Base-by-base conservation (phyloP, 1,284 basidiomycete genomes). In the Moesziomyces globuligerus region DNA sequence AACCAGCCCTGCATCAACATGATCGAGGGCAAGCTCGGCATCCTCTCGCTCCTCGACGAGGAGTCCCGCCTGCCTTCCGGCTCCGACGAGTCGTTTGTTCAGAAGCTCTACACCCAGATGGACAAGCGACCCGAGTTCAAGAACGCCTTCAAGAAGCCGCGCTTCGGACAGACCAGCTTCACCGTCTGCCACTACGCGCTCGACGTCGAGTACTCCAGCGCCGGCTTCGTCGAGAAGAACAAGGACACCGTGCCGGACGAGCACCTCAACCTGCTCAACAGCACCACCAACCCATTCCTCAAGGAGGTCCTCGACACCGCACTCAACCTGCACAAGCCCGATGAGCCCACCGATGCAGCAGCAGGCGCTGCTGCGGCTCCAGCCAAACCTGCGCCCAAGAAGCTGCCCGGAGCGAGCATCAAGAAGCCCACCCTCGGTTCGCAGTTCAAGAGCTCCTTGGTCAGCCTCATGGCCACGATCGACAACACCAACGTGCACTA, bases 1-100 rank as follows among this genome's bases (percentile, higher is more conserved):
- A 98, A 98, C 81, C 96, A 98, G 81, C 93, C 94, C 32, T 97
- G 94, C 82, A 98, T 99, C 83, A 93, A 98, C 82, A 90, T 98
- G 75, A 98, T 99, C 76, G 96, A 98, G 85, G 92, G 94, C 74
- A 97, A 91, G 83, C 89, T 98, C 66, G 96, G 96, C 70, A 91
- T 99, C 43, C 87, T 99, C 47, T 90, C 95, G 3, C 86, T 98
- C 26, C 87, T 99, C 28, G 96, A 99, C 81, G 96, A 99, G 84
- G 96, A 99, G 85, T 98, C 96, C 13, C 92, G 96, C 53, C 85
- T 99, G 50, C 96, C 96, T 0, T 86, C 95, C 1, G 96, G 96
- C 21, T 94, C 91, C 23, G 96, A 99, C 83, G 84, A 89, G 11
- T 94, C 94, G 4, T 94, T 98, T 84, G 86, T 98, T 37, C 92